Percentiles rank a stretch among this genome's conserved stretches.
These are phyloP conservation scores for Yarrowia yakushimensis DNA, from an alignment of 805 yeast species.

Conservation along the genomic window DNA sequence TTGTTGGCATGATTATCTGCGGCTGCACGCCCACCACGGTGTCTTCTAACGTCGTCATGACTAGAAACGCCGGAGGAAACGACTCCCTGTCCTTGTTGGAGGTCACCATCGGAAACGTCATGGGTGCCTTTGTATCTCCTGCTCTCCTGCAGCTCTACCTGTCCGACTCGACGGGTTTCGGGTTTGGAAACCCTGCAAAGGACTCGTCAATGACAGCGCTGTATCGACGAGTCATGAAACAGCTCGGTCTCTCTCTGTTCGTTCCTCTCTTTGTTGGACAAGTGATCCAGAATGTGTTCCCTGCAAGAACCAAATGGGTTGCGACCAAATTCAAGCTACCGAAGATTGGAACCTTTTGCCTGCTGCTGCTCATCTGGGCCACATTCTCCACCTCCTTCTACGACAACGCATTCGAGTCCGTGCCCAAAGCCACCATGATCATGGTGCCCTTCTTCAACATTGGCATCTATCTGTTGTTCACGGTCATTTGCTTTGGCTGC, in stretches of 20 bases:
- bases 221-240: constrained; percentile 79
- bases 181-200: constrained; percentile 75
- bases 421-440: constrained; percentile 64
- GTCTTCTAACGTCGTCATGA: constrained; percentile 89
- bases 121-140: constrained; percentile 87
- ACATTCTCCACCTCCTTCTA: constrained; percentile 86
- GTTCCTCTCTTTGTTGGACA: constrained; percentile 89
- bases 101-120: constrained; percentile 76
- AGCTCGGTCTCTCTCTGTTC: constrained; percentile 77
- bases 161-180: constrained; percentile 51
- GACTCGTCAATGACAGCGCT: constrained; percentile 48
- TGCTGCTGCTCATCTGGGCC: constrained; percentile 69
- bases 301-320: constrained; percentile 60
- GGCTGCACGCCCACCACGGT: constrained; percentile 91
- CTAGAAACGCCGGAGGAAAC: constrained; percentile 79
- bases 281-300: constrained; percentile 65
- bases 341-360: constrained; percentile 77
- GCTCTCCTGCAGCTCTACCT: constrained; percentile 73
- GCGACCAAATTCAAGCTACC: constrained; percentile 54
- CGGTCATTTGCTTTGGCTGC: constrained; percentile 54
- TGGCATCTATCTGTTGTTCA: constrained; percentile 75
- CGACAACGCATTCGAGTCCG: constrained; percentile 71
- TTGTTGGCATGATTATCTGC: constrained; percentile 78
- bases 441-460: constrained; percentile 79
- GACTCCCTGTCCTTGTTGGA: constrained; percentile 74